Evolutionary conservation across 176 grass and related monocot species (phyloP), one percentile per base, ranked within the genome.

Genomic region (Raddia guianensis): DNA sequence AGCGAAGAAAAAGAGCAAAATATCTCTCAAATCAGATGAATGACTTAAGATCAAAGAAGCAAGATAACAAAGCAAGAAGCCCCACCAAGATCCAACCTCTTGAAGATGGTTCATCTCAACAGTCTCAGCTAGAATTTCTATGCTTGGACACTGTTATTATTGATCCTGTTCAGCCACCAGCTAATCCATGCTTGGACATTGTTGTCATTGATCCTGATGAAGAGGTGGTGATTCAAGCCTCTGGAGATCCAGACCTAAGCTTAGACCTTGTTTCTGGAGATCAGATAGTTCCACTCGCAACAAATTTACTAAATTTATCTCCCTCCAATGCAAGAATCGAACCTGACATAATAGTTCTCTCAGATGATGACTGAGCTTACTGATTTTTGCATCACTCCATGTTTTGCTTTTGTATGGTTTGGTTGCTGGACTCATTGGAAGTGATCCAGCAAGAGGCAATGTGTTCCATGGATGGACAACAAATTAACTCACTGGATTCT

Each of bases 281-380:
- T 74, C 57, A 53, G 21, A 61, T 62, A 55, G 55, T 51, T 88
- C 68, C 74, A 78, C 50, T 77, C 72, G 43, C 79, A 59, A 61
- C 68, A 52, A 60, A 67, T 52, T 67, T 43, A 27, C 42, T n/a
- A 1, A n/a, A 61, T 48, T 65, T 37, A 18, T 14, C 58, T 59
- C 50, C 67, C 66, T 9, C 68, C 48, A 47, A 78, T 68, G 78
- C 64, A 86, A 69, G 33, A 63, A 69, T 4, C 52, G 20, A 10
- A 20, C 47, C 1, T 37, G 53, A 42, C 61, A 18, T 90, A 14
- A 76, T 91, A 72, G 13, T 60, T 20, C 76, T 91, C 79, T 87
- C 89, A 37, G 88, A 90, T 51, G 89, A 91, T 59, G 87, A 89
- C 12, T 89, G 71, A 81, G n/a, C 57, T 12, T 47, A 27, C 27